A percentile compares a stretch with the other conserved stretches of the same genome.
Conservation (phyloP, 805 yeast species). For the Cyberlindnera petersonii region DNA sequence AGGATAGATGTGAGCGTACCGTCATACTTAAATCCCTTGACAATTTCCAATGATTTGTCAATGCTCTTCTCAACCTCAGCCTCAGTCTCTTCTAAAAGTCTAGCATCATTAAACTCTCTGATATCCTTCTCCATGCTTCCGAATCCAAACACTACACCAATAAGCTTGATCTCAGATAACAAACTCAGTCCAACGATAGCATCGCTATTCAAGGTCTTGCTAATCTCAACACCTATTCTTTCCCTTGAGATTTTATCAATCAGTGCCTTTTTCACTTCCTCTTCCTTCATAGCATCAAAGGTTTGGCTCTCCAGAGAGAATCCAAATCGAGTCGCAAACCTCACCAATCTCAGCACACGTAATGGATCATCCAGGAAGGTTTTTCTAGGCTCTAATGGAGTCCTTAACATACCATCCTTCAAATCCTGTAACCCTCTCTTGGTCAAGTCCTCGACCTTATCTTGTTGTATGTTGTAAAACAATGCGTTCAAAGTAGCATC, state of each 20-base stretch:
- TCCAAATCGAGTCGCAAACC: slow-evolving; percentile 79
- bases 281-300: slow-evolving; percentile 55
- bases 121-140: slow-evolving; percentile 22
- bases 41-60: slow-evolving; percentile 22
- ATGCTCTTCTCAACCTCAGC: slow-evolving; percentile 7
- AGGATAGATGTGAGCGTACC: slow-evolving; percentile 1
- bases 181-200: slow-evolving; percentile 62
- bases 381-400: slow-evolving; percentile 80
- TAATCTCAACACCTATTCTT: slow-evolving; percentile 81
- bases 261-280: slow-evolving; percentile 55
- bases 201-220: slow-evolving; percentile 68
- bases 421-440: slow-evolving; percentile 72
- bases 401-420: slow-evolving; percentile 63
- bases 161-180: slow-evolving; percentile 52
- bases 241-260: slow-evolving; percentile 80
- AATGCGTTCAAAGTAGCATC: slow-evolving; percentile 95
- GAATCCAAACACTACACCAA: slow-evolving; percentile 53
- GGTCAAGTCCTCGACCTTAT: slow-evolving; percentile 80
- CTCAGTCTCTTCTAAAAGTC: slow-evolving; percentile 7
- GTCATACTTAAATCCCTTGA: slow-evolving; percentile 1
- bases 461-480: slow-evolving; percentile 73
- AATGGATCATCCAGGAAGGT: slow-evolving; percentile 95
- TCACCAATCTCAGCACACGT: slow-evolving; percentile 75
- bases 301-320: slow-evolving; percentile 62
- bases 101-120: slow-evolving; percentile 20